A percentile compares a stretch with the other conserved stretches of the same genome.
phyloP scores from a whole-genome alignment of 129 eudicot genomes.

The Ambrosia artemisiifolia region DNA sequence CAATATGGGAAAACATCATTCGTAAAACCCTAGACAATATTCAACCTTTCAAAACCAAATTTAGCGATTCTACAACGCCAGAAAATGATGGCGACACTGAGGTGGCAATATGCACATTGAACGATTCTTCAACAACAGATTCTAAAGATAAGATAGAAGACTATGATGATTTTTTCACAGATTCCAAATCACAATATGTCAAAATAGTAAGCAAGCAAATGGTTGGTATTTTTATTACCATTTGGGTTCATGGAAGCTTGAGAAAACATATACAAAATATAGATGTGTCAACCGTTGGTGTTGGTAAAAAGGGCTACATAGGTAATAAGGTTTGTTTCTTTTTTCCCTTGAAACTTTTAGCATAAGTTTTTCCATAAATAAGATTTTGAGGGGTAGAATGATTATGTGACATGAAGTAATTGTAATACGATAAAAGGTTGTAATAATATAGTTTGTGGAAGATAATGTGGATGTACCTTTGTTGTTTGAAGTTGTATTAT shows the following conservation, averaged over 20 bases:
- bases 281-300: conserved; percentile 86
- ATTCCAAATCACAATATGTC: conserved; percentile 49
- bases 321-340: conserved; percentile 77
- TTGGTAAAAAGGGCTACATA: conserved; percentile 82
- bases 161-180: too few relatives aligned
- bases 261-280: conserved; percentile 74
- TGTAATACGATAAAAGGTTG: neutral
- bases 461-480: neutral
- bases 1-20: conserved; percentile 75
- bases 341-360: neutral
- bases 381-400: neutral
- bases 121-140: conserved; percentile 37
- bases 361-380: neutral
- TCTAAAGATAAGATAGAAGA: neutral
- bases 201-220: conserved; percentile 92
- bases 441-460: neutral
- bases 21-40: conserved; percentile 59
- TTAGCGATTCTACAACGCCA: conserved; percentile 40
- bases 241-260: conserved; percentile 89
- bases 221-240: conserved; percentile 81
- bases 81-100: conserved; percentile 58
- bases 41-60: conserved; percentile 37
- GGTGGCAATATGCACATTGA: conserved; percentile 20
- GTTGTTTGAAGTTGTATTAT: neutral
- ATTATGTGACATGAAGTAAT: neutral